Conservation (phyloP, 441 rosid genomes). For the Pelargonium hybrid region DNA sequence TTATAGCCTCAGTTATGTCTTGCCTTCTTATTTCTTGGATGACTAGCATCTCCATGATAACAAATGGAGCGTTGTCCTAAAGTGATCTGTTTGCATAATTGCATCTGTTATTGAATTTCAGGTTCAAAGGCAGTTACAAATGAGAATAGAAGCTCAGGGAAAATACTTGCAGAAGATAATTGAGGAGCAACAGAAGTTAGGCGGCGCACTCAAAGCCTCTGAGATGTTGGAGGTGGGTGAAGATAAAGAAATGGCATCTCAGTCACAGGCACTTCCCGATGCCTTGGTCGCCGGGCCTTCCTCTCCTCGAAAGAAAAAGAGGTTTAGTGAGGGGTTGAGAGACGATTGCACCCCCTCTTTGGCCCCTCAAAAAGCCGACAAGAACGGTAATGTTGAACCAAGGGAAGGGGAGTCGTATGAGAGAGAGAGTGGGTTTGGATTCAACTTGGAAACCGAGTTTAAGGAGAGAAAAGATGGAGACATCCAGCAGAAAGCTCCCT, state of each 20-base stretch:
- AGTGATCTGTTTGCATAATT: background rate
- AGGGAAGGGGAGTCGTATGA: too few species aligned
- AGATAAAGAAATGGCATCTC: conserved; percentile 2
- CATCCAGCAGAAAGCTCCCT: background rate
- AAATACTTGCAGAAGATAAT: conserved; percentile 29
- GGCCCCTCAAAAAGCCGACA: background rate
- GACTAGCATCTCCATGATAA: too few species aligned
- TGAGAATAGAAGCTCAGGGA: conserved; percentile 29
- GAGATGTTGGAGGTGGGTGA: background rate
- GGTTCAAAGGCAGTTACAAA: conserved; percentile 26
- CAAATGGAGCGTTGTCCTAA: too few species aligned
- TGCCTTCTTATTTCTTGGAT: background rate
- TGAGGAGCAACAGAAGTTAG: conserved; percentile 24
- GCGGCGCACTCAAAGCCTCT: conserved; percentile 15
- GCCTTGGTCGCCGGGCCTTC: conserved; percentile 8
- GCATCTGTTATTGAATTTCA: conserved; percentile 10
- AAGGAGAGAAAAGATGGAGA: background rate
- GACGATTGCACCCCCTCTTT: background rate
- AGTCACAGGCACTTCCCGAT: conserved; percentile 2
- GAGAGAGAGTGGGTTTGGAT: background rate
- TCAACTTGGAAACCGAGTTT: background rate
- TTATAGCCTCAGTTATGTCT: background rate
- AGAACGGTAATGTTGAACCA: too few species aligned
- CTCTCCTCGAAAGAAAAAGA: conserved; percentile 15
- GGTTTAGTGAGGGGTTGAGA: background rate